Percentiles rank a stretch among this genome's conserved stretches.
Evolutionary conservation across 1,284 basidiomycete genomes (phyloP).

Genomic region (Cutaneotrichosporon cavernicola): DNA sequence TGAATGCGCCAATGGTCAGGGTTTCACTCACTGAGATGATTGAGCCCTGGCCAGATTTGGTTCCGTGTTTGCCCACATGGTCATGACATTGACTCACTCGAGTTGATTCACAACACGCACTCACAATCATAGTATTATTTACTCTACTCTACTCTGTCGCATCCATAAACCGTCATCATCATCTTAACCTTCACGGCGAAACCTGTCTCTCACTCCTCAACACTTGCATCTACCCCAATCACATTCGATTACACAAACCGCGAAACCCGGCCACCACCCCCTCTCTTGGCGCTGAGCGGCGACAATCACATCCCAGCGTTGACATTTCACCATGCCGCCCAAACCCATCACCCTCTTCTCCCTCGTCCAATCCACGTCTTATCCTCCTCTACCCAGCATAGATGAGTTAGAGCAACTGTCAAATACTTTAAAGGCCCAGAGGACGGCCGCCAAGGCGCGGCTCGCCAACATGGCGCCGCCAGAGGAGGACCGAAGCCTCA

Average conservation of each 20-base stretch:
- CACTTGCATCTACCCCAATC: neutral
- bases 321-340: slow-evolving; percentile 22
- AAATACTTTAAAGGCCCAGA: slow-evolving; percentile 61
- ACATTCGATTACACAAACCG: neutral
- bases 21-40: too few relatives aligned
- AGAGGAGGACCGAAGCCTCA: slow-evolving; percentile 64
- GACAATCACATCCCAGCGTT: neutral
- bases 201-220: too few relatives aligned
- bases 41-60: too few relatives aligned
- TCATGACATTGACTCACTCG: too few relatives aligned
- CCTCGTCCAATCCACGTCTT: slow-evolving; percentile 43
- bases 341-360: slow-evolving; percentile 33
- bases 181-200: too few relatives aligned
- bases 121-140: too few relatives aligned
- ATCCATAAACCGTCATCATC: too few relatives aligned
- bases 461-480: slow-evolving; percentile 65
- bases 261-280: neutral
- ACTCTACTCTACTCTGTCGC: too few relatives aligned
- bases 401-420: slow-evolving; percentile 69
- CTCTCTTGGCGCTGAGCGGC: neutral
- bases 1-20: neutral
- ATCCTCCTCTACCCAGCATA: slow-evolving; percentile 61
- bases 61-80: too few relatives aligned
- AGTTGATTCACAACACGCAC: too few relatives aligned
- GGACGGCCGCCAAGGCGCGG: slow-evolving; percentile 60